phyloP scores from a whole-genome alignment of 2,329 filamentous ascomycete species.

The Colletotrichum costaricense region DNA sequence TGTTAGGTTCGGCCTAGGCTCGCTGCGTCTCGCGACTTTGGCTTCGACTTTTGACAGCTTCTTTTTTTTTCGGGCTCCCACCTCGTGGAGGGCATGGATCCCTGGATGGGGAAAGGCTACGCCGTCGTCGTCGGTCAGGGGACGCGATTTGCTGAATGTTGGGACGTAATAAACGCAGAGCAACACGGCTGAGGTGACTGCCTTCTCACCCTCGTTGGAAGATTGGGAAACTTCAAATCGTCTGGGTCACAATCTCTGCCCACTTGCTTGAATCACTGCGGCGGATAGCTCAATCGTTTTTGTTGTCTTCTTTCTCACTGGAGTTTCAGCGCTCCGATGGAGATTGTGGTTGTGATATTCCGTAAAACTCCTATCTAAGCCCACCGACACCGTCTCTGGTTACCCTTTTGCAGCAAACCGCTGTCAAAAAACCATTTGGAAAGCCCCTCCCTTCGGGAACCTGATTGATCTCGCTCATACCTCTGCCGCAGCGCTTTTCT shows the following conservation, averaged over 20 bases:
- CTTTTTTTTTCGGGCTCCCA: background rate
- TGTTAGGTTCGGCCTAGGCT: background rate
- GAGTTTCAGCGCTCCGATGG: slow-evolving; percentile 5
- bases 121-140: background rate
- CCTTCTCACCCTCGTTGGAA: no score
- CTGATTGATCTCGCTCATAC: slow-evolving; percentile 24
- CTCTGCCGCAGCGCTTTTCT: slow-evolving; percentile 7
- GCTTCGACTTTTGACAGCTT: slow-evolving; percentile 4
- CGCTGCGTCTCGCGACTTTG: background rate
- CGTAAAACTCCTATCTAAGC: slow-evolving; percentile 35
- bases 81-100: background rate
- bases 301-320: background rate
- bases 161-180: no score
- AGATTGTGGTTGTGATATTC: slow-evolving; percentile 22
- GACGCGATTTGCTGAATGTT: background rate
- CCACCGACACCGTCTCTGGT: slow-evolving; percentile 18
- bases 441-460: slow-evolving; percentile 8
- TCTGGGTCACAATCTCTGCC: background rate
- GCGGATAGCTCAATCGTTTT: background rate
- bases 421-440: slow-evolving; percentile 33
- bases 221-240: no score
- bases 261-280: background rate
- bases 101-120: background rate
- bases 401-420: slow-evolving; percentile 13
- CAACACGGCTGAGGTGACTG: background rate